phyloP scores from a whole-genome alignment of 2,329 filamentous ascomycete genomes.

The Neoscytalidium dimidiatum region DNA sequence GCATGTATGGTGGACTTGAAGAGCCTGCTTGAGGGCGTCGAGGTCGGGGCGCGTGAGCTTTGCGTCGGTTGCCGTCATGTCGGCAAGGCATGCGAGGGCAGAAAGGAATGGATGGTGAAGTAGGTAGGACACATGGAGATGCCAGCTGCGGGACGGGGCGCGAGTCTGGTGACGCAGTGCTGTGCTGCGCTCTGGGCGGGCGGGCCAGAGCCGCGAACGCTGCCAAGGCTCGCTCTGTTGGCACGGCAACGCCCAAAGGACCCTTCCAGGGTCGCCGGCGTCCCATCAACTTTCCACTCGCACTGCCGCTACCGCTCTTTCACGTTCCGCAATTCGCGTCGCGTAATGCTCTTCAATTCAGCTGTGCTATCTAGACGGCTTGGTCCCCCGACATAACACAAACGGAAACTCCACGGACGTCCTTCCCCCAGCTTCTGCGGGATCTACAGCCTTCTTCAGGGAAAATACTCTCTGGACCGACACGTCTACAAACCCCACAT shows the following conservation, averaged over 20 bases:
- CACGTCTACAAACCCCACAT: constrained; percentile 54
- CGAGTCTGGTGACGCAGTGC: not conserved
- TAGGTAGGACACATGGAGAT: not conserved
- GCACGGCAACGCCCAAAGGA: constrained; percentile 2
- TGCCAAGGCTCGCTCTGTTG: not conserved
- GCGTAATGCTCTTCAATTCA: not conserved
- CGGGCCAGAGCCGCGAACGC: not conserved
- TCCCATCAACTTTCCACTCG: not conserved
- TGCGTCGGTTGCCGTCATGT: constrained; percentile 15
- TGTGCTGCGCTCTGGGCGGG: not conserved
- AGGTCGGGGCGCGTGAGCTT: constrained; percentile 45
- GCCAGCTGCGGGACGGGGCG: not conserved
- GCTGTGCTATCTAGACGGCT: constrained; percentile 1
- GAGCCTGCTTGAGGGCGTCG: constrained; percentile 51
- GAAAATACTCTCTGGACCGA: constrained; percentile 51
- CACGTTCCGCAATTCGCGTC: not conserved
- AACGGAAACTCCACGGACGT: constrained; percentile 46
- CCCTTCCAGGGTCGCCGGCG: no score
- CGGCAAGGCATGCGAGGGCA: not conserved
- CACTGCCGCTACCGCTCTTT: not conserved
- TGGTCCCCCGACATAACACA: constrained; percentile 40
- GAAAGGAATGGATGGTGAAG: not conserved
- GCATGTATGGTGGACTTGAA: constrained; percentile 52
- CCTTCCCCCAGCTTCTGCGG: constrained; percentile 47
- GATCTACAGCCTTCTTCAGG: constrained; percentile 49